Evolutionary conservation across 495 filamentous ascomycete species (phyloP), one percentile per base, ranked within the genome.

Genomic region (Aspergillus asperescens): DNA sequence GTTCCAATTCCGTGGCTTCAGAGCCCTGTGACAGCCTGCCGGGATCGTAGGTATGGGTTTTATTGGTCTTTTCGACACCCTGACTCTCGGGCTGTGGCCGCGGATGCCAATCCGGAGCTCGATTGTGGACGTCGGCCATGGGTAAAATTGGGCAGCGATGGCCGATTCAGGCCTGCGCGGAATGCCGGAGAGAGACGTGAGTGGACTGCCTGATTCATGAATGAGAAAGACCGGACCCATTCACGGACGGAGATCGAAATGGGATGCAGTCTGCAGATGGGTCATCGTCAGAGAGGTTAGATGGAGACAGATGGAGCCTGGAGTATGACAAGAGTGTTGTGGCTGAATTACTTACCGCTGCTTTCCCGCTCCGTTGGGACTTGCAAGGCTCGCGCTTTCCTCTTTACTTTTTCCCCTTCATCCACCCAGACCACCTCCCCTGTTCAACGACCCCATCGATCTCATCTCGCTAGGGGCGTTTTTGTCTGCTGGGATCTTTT

Each of bases 11-110:
- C 7, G 18, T 38, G 5, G 29, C 32, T 18, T 27, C 37, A 15
- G 35, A 48, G 34, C 37, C 22, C 34, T 48, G 48, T 57, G 55
- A 57, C 55, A 37, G 55, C 37, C 18, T 57, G 43, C 37, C 49
- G 49, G 48, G 28, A 52, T 29, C 18, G 22, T 18, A 38, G 43
- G 55, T 15, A 4, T 20, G 3, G 19, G 42, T 20, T 29, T 18
- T 7, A 57, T 57, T 57, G 55, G 55, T 16, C 19, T 46, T 40
- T 16, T 7, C n/a, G 50, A 48, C 23, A 38, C 42, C 48, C 43
- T 42, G 43, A 57, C 27, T n/a, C n/a, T n/a, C n/a, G n/a, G n/a
- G n/a, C n/a, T 38, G 8, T 38, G 34, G 39, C 27, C 48, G 48
- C 41, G 24, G 47, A 39, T 56, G 54, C 22, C 32, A 16, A 39